Evolutionary conservation across 2,329 filamentous ascomycete genomes (phyloP), one percentile per base, ranked within the genome.

Genomic region (Corniculantispora saksenae): DNA sequence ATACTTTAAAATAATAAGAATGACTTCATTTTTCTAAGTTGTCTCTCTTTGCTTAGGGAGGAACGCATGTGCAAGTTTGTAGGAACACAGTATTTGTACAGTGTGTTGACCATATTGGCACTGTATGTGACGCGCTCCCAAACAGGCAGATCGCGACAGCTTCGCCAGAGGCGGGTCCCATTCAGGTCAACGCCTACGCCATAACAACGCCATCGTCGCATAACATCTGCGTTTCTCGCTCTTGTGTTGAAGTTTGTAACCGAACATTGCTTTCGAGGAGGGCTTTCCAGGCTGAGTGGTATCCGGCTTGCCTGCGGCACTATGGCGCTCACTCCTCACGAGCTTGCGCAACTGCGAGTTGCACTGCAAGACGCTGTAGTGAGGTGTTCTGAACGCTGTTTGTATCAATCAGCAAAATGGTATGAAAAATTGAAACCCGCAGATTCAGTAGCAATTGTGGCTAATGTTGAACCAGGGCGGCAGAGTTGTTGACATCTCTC

Each of bases 331-430:
- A 86, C 81, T 65, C 78, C 83, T 62, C 80, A 83, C 67, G 86
- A 89, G 67, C 81, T 83, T 53, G 79, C 81, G 59, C 89, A 93
- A 73, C 82, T 96, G 67, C 88, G 90, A 73, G 85, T 84, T 45
- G 87, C 92, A 40, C 84, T 97, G 51, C 92, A 97, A 76, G 90
- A 93, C 72, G 93, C 94, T 35, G 90, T 95, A 3, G 84, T 95
- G 27, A 93, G 93, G 75, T 98, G 94, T 80, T 97, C 93, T 1
- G 95, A 99, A 76, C 85, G 95, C 76, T 97, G 95, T 77, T 85
- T 99, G 15, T 98, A 97, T 74, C 94, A 97, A 73, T 95, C 94
- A 8, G 90, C 95, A 32, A 98, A 98, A 88, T 99, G 95, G 95
- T 97, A 76, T 64, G 72, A 23, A 57, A 57, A 3, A 10, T 25